A percentile compares a stretch with the other conserved stretches of the same genome.
Evolutionary conservation across 2,329 filamentous ascomycete species (phyloP).

Genomic region (Aureobasidium vineae): DNA sequence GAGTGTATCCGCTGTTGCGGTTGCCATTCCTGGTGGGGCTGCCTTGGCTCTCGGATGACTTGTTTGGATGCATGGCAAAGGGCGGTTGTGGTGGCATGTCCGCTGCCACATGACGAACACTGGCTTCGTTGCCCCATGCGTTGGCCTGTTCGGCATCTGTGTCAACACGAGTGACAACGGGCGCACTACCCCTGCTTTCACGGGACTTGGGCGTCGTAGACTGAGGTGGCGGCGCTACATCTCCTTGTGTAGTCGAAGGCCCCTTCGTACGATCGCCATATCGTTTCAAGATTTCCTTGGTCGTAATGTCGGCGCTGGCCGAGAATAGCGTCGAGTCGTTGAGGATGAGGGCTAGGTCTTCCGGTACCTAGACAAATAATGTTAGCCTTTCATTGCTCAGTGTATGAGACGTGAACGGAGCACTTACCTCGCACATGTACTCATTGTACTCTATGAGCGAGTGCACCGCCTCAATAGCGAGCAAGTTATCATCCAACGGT

Average conservation of each 20-base stretch:
- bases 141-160: conserved; percentile 72
- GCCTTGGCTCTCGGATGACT: conserved; percentile 35
- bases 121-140: conserved; percentile 78
- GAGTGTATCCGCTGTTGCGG: conserved; percentile 32
- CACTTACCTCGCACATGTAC: conserved; percentile 90
- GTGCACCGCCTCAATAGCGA: conserved; percentile 89
- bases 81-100: conserved; percentile 31
- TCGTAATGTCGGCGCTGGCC: conserved; percentile 81
- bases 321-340: conserved; percentile 81
- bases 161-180: conserved; percentile 70
- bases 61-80: conserved; percentile 35
- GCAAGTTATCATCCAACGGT: conserved; percentile 74
- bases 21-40: conserved; percentile 36
- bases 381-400: conserved; percentile 31
- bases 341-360: conserved; percentile 82
- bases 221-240: conserved; percentile 33
- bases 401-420: neutral
- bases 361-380: conserved; percentile 67
- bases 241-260: conserved; percentile 35
- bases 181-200: conserved; percentile 47
- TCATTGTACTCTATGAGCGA: conserved; percentile 90
- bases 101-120: conserved; percentile 68
- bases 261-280: conserved; percentile 78
- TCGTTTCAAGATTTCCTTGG: conserved; percentile 93
- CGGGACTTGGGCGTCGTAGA: conserved; percentile 31